These are phyloP conservation scores for Cryptomeria japonica DNA, from an alignment of 75 land plant genomes.

Conservation along the genomic window DNA sequence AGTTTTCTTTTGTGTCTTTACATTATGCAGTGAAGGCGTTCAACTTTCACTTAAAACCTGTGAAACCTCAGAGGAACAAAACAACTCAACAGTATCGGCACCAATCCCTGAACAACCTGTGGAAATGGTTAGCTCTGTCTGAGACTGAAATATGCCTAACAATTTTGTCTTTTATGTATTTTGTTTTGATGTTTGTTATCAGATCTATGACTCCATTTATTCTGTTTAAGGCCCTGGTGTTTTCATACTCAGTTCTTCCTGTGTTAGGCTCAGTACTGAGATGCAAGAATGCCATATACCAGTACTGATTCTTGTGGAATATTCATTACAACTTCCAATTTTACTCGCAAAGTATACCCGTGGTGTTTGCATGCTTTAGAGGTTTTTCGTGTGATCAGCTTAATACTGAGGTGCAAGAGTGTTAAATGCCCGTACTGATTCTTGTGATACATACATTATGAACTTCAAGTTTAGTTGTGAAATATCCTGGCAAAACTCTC, in stretches of 20 bases:
- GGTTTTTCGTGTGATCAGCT: too few relatives aligned
- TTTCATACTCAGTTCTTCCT: neutral
- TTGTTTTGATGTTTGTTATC: neutral
- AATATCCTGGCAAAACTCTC: neutral
- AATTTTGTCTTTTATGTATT: neutral
- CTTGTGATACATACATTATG: neutral
- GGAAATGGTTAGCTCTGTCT: neutral
- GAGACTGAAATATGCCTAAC: neutral
- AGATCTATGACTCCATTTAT: neutral
- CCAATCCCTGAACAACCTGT: neutral
- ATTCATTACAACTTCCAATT: neutral
- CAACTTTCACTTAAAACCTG: neutral
- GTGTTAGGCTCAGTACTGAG: neutral
- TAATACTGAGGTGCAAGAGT: too few relatives aligned
- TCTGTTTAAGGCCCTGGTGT: neutral
- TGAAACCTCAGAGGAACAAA: constrained; percentile 3
- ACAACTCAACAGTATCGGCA: neutral
- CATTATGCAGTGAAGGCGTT: neutral
- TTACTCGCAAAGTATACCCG: neutral
- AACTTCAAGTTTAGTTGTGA: neutral
- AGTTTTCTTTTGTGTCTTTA: neutral
- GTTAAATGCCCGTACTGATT: too few relatives aligned
- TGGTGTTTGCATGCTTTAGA: too few relatives aligned
- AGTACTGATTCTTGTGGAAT: neutral
- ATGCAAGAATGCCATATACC: neutral